phyloP scores from a whole-genome alignment of 805 yeast genomes.

The Candida jianshihensis region DNA sequence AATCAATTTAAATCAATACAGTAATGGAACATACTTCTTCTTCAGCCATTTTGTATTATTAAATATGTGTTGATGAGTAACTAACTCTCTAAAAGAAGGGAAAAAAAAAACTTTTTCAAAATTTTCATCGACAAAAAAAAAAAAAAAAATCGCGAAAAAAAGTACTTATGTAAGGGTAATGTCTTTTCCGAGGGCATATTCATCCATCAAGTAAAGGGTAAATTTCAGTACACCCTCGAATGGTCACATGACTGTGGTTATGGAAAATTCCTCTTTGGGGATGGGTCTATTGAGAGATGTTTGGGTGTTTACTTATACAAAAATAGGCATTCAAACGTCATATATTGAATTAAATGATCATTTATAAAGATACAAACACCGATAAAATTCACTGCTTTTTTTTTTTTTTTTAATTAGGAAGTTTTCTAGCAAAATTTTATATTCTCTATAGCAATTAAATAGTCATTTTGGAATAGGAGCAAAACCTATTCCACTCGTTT shows the following conservation, averaged over 20 bases:
- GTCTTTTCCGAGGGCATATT: neutral
- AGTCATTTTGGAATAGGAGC: too few relatives aligned
- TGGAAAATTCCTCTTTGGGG: neutral
- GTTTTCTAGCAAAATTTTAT: too few relatives aligned
- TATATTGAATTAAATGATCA: too few relatives aligned
- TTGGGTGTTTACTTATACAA: too few relatives aligned
- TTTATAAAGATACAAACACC: too few relatives aligned
- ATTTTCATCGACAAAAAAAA: constrained; percentile 1
- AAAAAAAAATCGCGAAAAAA: neutral
- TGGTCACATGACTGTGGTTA: neutral
- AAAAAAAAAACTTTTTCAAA: constrained; percentile 3
- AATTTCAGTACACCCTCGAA: constrained; percentile 1
- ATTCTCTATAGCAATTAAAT: too few relatives aligned
- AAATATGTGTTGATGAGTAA: neutral
- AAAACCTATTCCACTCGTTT: too few relatives aligned
- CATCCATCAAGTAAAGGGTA: neutral
- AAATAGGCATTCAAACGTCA: too few relatives aligned
- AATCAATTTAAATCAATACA: neutral
- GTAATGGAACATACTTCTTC: constrained; percentile 21
- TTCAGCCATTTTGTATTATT: constrained; percentile 22
- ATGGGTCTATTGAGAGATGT: too few relatives aligned
- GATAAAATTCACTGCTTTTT: too few relatives aligned
- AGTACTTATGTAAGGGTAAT: too few relatives aligned
- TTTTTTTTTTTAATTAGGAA: too few relatives aligned
- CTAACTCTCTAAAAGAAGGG: constrained; percentile 3